These are phyloP conservation scores for Jackrogersella minutella DNA, from an alignment of 495 filamentous ascomycete genomes.

Conservation along the genomic window DNA sequence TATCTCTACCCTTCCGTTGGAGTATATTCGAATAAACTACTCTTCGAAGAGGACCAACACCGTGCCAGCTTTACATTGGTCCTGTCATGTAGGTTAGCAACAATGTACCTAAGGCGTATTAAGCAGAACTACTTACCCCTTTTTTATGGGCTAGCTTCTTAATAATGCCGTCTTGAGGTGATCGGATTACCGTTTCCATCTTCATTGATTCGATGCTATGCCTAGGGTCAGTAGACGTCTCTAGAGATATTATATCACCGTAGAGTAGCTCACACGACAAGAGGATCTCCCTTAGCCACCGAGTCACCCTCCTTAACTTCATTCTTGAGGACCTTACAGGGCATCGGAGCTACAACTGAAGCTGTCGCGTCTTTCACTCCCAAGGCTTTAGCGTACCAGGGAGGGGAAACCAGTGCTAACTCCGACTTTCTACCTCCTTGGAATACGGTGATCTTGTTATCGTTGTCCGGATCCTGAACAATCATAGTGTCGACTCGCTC, in stretches of 20 bases:
- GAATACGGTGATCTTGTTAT: conserved; percentile 77
- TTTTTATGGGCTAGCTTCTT: conserved; percentile 82
- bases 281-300: conserved; percentile 84
- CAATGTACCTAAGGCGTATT: no score
- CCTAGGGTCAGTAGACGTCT: conserved; percentile 26
- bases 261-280: conserved; percentile 73
- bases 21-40: conserved; percentile 28
- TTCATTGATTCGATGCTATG: conserved; percentile 95
- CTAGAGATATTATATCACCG: not conserved
- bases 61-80: conserved; percentile 66
- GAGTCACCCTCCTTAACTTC: conserved; percentile 80
- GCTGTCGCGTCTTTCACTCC: conserved; percentile 82
- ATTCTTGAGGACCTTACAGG: conserved; percentile 88
- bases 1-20: not conserved
- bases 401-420: conserved; percentile 69
- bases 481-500: conserved; percentile 84
- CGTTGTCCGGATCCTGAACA: conserved; percentile 65
- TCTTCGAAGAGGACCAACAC: conserved; percentile 64
- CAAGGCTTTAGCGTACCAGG: conserved; percentile 86
- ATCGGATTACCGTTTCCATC: conserved; percentile 98
- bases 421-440: conserved; percentile 82
- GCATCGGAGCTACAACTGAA: conserved; percentile 89
- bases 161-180: conserved; percentile 82
- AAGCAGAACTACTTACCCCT: conserved; percentile 70
- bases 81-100: conserved; percentile 48